phyloP scores from a whole-genome alignment of 805 yeast species.

The Suhomyces sp. region DNA sequence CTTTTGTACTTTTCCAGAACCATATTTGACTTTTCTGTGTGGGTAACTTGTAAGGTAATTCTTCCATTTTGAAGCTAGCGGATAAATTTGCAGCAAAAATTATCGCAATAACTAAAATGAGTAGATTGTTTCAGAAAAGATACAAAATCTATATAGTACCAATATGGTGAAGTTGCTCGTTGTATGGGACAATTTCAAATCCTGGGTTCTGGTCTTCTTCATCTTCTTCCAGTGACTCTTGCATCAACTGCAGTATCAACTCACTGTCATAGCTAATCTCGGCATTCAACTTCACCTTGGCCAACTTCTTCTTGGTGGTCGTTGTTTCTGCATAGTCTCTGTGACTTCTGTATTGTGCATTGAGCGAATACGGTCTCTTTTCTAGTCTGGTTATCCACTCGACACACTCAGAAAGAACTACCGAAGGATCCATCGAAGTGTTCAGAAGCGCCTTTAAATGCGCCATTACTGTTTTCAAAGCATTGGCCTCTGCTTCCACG shows the following conservation, averaged over 20 bases:
- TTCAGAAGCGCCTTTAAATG: slow-evolving; percentile 18
- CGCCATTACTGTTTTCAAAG: slow-evolving; percentile 16
- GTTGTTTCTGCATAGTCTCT: background rate
- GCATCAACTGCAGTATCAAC: background rate
- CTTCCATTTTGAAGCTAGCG: background rate
- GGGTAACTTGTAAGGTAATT: background rate
- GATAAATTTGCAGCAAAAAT: background rate
- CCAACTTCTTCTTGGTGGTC: background rate
- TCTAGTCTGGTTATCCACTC: slow-evolving; percentile 16
- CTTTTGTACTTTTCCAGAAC: background rate
- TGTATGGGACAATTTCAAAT: background rate
- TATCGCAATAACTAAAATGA: too few relatives aligned
- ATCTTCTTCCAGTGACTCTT: background rate
- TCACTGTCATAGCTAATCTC: background rate
- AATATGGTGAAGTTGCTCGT: background rate
- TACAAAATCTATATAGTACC: background rate
- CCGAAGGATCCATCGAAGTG: slow-evolving; percentile 13
- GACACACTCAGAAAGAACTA: slow-evolving; percentile 21
- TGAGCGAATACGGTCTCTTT: background rate
- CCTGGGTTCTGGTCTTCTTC: slow-evolving; percentile 1
- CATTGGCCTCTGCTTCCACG: slow-evolving; percentile 12
- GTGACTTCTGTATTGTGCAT: background rate
- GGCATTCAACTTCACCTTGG: background rate
- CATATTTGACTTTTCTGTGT: background rate
- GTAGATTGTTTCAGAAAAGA: background rate